Base-by-base conservation (phyloP, 78 protist genomes). In the Blattamonas nauphoetae region DNA sequence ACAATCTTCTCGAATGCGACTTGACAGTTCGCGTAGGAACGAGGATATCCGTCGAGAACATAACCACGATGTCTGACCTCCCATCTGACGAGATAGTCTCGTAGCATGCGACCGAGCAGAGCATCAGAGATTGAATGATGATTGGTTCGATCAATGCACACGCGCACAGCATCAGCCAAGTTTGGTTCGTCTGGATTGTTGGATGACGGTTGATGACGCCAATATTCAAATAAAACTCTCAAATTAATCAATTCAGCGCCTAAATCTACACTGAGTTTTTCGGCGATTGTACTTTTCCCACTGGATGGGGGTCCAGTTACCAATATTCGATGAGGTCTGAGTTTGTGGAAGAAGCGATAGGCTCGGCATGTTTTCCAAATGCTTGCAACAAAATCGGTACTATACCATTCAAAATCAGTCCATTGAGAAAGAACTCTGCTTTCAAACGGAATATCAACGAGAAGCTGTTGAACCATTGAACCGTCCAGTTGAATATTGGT, bases 1-100 rank as follows among this genome's bases (percentile, higher is more conserved):
- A 21, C 84, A 80, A 33, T 33, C 63, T 35, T 11, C 41, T 33
- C 41, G 45, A 33, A 80, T 38, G 6, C n/a, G n/a, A n/a, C n/a
- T n/a, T n/a, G n/a, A n/a, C n/a, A n/a, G 78, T 91, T 89, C 29
- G 33, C 64, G 1, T 32, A 0, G 1, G 42, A 87, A 79, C 45
- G 2, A 0, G 93, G 95, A 11, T 45, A 86, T 32, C 95, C 95
- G 38, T 88, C 90, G 32, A 93, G 86, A 21, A 93, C 81, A 21
- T 64, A 93, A 42, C 95, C 95, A 5, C 89, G 93, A 84, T 91
- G 90, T 32, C 42, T 86, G 85, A 92, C 90, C 6, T 0, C 83
- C 36, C n/a, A 1, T 29, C 84, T 41, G 6, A 35, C 21, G 29
- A 92, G 64, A 84, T 80, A 85, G 29, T 3, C 86, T 29, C 84